phyloP scores from a whole-genome alignment of 352 stramenopile genomes.

The Globisporangium perplexum region DNA sequence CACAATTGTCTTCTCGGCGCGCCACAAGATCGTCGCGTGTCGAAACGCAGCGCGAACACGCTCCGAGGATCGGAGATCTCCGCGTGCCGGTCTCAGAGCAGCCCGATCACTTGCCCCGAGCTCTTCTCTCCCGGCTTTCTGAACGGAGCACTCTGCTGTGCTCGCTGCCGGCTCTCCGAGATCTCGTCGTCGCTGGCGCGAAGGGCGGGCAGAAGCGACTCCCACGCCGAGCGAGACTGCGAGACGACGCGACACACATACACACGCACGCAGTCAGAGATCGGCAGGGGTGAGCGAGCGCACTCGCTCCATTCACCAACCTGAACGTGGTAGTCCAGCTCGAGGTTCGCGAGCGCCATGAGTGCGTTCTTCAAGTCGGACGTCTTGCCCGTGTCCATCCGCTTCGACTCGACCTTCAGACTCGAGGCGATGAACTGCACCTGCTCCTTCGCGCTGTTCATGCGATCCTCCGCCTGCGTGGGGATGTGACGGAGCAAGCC shows the following conservation, averaged over 20 bases:
- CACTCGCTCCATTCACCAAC: constrained; percentile 11
- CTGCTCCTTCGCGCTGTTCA: constrained; percentile 85
- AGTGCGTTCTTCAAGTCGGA: constrained; percentile 76
- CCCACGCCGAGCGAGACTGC: constrained; percentile 68
- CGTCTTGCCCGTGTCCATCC: constrained; percentile 77
- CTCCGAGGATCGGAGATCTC: background rate
- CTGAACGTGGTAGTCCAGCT: constrained; percentile 79
- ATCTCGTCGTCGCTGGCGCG: constrained; percentile 52
- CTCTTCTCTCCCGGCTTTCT: constrained; percentile 70
- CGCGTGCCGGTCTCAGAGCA: constrained; percentile 38
- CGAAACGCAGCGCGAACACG: background rate
- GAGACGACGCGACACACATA: background rate
- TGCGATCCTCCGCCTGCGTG: constrained; percentile 68
- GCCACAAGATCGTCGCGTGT: background rate
- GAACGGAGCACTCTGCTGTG: constrained; percentile 43
- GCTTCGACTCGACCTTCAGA: constrained; percentile 78
- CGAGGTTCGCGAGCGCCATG: constrained; percentile 66
- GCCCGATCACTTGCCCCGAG: constrained; percentile 54
- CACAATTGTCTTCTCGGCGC: constrained; percentile 8
- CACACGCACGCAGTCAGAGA: background rate
- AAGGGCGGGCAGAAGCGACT: constrained; percentile 61
- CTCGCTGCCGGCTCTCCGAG: constrained; percentile 45
- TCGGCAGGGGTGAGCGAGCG: too few relatives aligned
- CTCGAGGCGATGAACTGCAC: constrained; percentile 86
- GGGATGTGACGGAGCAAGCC: background rate